phyloP scores from a whole-genome alignment of 345 rosid genomes.

The Camelina hispida region DNA sequence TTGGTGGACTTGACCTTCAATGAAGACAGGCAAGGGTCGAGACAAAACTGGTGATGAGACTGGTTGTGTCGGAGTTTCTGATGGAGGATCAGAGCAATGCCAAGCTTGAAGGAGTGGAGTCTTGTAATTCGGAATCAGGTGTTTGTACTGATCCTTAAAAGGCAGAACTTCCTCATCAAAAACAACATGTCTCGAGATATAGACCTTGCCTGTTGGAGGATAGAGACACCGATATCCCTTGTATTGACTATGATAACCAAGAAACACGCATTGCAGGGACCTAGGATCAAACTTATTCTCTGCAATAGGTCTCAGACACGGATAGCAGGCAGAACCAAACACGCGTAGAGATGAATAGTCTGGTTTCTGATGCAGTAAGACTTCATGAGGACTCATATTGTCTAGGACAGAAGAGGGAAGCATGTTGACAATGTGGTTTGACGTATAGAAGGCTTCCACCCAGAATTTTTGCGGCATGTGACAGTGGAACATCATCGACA shows the following conservation, averaged over 20 bases:
- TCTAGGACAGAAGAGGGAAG: accelerated
- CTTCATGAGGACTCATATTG: background rate
- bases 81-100: background rate
- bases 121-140: accelerated
- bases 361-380: accelerated
- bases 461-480: accelerated
- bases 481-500: background rate
- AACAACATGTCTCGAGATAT: background rate
- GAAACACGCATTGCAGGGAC: background rate
- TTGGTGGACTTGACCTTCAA: no score
- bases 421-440: accelerated
- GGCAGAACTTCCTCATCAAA: background rate
- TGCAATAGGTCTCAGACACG: accelerated
- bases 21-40: no score
- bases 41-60: no score
- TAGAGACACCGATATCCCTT: background rate
- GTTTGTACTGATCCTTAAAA: background rate
- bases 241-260: background rate
- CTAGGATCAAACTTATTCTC: background rate
- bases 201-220: background rate
- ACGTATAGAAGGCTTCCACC: background rate
- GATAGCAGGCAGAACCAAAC: background rate
- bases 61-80: no score
- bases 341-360: background rate
- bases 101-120: background rate